Percentiles rank a stretch among this genome's conserved stretches.
These are phyloP conservation scores for Trametopsis cervina DNA, from an alignment of 768 basidiomycete species.

Conservation along the genomic window DNA sequence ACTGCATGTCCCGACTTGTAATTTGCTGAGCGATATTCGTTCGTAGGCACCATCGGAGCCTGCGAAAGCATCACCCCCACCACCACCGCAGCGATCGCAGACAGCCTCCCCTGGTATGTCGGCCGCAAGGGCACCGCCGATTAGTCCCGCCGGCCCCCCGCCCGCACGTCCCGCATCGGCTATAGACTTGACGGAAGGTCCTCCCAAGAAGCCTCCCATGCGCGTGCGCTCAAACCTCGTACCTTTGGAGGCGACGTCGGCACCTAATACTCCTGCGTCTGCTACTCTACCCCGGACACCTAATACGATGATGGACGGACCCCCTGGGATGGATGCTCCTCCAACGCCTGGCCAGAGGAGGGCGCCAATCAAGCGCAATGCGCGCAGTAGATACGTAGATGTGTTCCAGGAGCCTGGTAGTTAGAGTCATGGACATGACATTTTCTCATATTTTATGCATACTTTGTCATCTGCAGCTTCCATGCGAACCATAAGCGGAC, in stretches of 20 bases:
- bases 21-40: too few relatives aligned
- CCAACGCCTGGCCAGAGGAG: constrained; percentile 45
- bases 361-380: constrained; percentile 64
- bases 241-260: constrained; percentile 34
- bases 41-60: constrained; percentile 47
- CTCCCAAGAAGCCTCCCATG: constrained; percentile 43
- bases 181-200: constrained; percentile 49
- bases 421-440: too few relatives aligned
- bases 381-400: constrained; percentile 84
- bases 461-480: too few relatives aligned
- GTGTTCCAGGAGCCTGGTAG: constrained; percentile 50
- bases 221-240: constrained; percentile 63
- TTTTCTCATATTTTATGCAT: too few relatives aligned
- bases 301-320: constrained; percentile 11
- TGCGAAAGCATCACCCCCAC: constrained; percentile 52
- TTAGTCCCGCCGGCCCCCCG: constrained; percentile 28
- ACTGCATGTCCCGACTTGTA: too few relatives aligned
- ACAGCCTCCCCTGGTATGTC: constrained; percentile 74
- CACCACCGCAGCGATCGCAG: constrained; percentile 80
- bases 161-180: constrained; percentile 55
- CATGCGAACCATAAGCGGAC: too few relatives aligned
- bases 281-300: constrained; percentile 14
- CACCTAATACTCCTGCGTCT: constrained; percentile 26
- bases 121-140: constrained; percentile 27
- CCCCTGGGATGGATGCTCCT: constrained; percentile 10